Conservation (phyloP, 768 basidiomycete genomes). For the Pleurotus tuoliensis region DNA sequence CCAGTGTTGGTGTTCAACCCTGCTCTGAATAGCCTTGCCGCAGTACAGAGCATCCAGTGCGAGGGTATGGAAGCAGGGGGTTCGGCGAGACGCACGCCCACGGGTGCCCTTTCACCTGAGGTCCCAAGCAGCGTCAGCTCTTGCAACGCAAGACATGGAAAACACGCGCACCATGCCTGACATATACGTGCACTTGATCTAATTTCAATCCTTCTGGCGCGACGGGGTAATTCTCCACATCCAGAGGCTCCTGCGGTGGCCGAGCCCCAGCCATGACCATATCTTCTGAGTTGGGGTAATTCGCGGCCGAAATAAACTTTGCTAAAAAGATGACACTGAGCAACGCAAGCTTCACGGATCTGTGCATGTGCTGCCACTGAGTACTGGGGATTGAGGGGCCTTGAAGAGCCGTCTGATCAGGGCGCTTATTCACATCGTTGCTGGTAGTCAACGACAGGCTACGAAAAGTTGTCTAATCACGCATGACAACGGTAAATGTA, state of each 20-base stretch:
- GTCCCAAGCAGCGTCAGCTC: not conserved
- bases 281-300: too few species aligned
- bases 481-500: too few species aligned
- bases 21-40: constrained; percentile 45
- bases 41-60: constrained; percentile 66
- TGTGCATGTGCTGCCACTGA: too few species aligned
- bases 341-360: too few species aligned
- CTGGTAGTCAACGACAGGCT: too few species aligned
- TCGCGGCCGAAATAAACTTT: too few species aligned
- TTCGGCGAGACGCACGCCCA: constrained; percentile 58
- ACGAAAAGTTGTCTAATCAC: too few species aligned
- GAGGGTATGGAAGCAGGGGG: constrained; percentile 64
- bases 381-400: too few species aligned
- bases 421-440: too few species aligned
- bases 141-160: not conserved
- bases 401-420: too few species aligned
- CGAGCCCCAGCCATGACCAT: not conserved
- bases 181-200: constrained; percentile 72
- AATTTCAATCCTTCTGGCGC: constrained; percentile 53
- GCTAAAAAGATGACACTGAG: too few species aligned
- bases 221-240: constrained; percentile 57
- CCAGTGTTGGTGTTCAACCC: constrained; percentile 32
- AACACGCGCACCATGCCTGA: constrained; percentile 60
- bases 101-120: constrained; percentile 73
- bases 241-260: constrained; percentile 44